Base-by-base conservation (phyloP, 2,329 filamentous ascomycete genomes). In the Cladosporium sp. region DNA sequence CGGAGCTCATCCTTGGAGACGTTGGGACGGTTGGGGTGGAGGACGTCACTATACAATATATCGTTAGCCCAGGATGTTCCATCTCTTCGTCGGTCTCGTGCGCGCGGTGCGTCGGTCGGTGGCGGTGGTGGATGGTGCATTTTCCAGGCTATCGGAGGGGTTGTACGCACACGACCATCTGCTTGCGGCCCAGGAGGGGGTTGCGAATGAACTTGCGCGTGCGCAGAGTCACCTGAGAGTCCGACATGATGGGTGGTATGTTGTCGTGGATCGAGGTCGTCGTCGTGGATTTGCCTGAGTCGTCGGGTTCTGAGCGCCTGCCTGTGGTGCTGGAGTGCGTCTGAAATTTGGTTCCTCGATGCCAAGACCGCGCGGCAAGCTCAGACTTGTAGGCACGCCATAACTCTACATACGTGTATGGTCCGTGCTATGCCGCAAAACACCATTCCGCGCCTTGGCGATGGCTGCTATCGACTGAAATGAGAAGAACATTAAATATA, bases 201-300 rank as follows among this genome's bases (percentile, higher is more conserved):
- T 99, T 99, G 85, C 92, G 91, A 84, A 97, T 95, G 90, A 99
- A 99, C 86, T 97, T 97, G 90, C 94, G 93, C 82, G 94, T 99
- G 84, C 94, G 78, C 75, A 81, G 72, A 67, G 79, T 81, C 67
- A 81, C 78, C 73, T 80, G 78, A 67, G 76, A 76, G 82, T 92
- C 89, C 82, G 92, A 89, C 93, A 97, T 96, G 80, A 81, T 95
- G 80, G 75, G 75, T 79, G 68, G 69, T 63, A 60, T 56, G 62
- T 51, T 60, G 40, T 51, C 45, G 39, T 63, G 55, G 42, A 39
- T 59, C 58, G 38, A 50, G 49, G 58, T 60, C 50, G 43, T 59
- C 57, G 19, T 47, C 43, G 45, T 37, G 40, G 25, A 55, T 37
- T 30, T 38, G 30, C n/a, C n/a, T 25, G 8, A 52, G n/a, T 60